phyloP scores from a whole-genome alignment of 2,329 filamentous ascomycete genomes.

The Pseudogymnoascus sp. region DNA sequence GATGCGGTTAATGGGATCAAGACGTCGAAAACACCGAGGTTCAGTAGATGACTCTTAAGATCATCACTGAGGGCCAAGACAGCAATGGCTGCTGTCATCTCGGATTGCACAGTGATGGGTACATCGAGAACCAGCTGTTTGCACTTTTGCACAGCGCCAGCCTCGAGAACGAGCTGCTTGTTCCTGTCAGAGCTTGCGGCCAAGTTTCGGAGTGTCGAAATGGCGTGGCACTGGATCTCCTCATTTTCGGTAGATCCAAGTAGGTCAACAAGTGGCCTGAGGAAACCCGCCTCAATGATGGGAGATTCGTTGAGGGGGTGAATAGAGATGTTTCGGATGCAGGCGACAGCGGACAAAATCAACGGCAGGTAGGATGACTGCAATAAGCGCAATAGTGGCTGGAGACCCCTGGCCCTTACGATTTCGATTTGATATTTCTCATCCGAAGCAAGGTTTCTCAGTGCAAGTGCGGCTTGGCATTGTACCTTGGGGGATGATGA shows the following conservation, averaged over 20 bases:
- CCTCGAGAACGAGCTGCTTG: conserved; percentile 94
- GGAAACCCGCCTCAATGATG: conserved; percentile 94
- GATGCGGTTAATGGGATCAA: conserved; percentile 92
- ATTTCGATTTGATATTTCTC: conserved; percentile 99
- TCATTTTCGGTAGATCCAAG: conserved; percentile 95
- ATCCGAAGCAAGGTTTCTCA: conserved; percentile 92
- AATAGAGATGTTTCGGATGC: conserved; percentile 98
- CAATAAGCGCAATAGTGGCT: conserved; percentile 76
- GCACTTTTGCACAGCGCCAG: conserved; percentile 95
- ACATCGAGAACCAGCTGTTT: conserved; percentile 93
- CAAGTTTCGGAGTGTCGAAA: conserved; percentile 90
- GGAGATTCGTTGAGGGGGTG: conserved; percentile 96
- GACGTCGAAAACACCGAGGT: conserved; percentile 91
- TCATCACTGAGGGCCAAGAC: conserved; percentile 94
- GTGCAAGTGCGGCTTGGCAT: conserved; percentile 88
- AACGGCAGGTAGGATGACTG: conserved; percentile 94
- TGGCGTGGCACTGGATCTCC: conserved; percentile 97
- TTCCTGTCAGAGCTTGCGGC: conserved; percentile 96
- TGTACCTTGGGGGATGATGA: conserved; percentile 96
- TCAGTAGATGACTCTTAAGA: conserved; percentile 82
- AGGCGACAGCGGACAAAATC: conserved; percentile 93
- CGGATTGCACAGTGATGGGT: conserved; percentile 88
- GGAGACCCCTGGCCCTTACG: conserved; percentile 77
- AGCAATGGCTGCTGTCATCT: conserved; percentile 99
- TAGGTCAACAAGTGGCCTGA: conserved; percentile 87